Evolutionary conservation across 371 early-diverging fungal species (phyloP).

Genomic region (Mortierella polycephala): DNA sequence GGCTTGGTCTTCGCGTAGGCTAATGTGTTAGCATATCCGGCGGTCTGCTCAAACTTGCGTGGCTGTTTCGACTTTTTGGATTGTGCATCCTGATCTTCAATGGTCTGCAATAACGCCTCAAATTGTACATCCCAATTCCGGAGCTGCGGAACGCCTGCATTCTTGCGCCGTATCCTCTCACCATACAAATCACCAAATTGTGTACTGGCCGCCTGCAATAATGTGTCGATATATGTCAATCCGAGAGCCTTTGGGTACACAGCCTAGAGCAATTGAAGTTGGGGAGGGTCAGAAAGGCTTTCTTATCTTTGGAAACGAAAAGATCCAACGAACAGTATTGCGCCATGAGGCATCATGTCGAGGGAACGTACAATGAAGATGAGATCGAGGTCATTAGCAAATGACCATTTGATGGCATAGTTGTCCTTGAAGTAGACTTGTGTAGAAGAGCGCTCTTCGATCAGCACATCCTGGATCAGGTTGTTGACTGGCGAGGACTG

Average conservation of each 20-base stretch:
- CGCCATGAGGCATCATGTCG: neutral
- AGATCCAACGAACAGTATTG: neutral
- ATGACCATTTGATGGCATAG: constrained; percentile 85
- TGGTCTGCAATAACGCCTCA: constrained; percentile 50
- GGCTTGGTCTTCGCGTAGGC: constrained; percentile 76
- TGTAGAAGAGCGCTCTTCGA: constrained; percentile 80
- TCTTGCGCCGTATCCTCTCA: constrained; percentile 26
- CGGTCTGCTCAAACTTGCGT: constrained; percentile 86
- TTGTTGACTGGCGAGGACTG: constrained; percentile 74
- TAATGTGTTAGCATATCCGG: constrained; percentile 79
- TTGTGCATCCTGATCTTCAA: constrained; percentile 46
- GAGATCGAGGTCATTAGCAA: constrained; percentile 86
- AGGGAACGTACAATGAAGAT: constrained; percentile 81
- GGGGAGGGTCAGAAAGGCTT: neutral
- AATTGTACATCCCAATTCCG: constrained; percentile 49
- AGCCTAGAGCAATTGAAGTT: constrained; percentile 60
- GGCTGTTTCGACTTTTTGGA: constrained; percentile 67
- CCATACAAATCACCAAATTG: constrained; percentile 48
- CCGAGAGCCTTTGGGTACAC: constrained; percentile 91
- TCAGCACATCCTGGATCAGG: constrained; percentile 81
- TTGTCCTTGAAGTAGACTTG: constrained; percentile 68
- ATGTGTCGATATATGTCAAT: constrained; percentile 86
- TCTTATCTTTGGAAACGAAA: neutral
- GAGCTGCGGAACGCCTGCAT: constrained; percentile 28
- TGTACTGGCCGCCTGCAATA: constrained; percentile 68